phyloP scores from a whole-genome alignment of 2,329 filamentous ascomycete species.

The Zymoseptoria brevis region DNA sequence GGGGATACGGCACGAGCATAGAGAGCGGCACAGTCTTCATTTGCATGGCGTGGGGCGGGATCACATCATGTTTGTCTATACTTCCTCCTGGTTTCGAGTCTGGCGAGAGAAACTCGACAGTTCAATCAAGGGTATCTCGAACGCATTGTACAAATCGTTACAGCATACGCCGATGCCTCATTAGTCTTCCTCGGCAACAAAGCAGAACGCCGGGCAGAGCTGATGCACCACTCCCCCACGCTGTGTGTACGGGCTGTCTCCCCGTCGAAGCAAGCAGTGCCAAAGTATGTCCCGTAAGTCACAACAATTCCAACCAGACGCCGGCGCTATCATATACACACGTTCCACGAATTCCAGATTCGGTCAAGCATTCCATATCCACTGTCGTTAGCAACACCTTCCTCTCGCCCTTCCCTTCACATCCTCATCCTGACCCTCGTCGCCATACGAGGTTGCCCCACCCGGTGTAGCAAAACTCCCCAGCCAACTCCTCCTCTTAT shows the following conservation, averaged over 20 bases:
- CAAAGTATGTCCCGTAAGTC: background rate
- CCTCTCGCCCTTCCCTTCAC: conserved; percentile 18
- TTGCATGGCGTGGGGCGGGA: conserved; percentile 8
- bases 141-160: no score
- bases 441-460: conserved; percentile 21
- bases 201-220: no score
- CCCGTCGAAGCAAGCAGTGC: no score
- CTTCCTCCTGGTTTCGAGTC: no score
- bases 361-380: background rate
- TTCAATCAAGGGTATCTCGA: no score
- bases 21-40: conserved; percentile 2
- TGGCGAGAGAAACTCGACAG: no score
- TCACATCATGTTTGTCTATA: no score
- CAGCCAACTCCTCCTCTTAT: conserved; percentile 61
- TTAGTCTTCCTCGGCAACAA: no score
- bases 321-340: background rate
- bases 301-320: background rate
- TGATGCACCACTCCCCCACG: no score
- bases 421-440: conserved; percentile 19
- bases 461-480: conserved; percentile 47
- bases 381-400: conserved; percentile 20
- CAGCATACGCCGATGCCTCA: no score
- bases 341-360: background rate
- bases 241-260: no score
- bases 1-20: background rate